Evolutionary conservation across 164 flowering plant genomes (phyloP).

Genomic region (grape (Vitis vinifera)): DNA sequence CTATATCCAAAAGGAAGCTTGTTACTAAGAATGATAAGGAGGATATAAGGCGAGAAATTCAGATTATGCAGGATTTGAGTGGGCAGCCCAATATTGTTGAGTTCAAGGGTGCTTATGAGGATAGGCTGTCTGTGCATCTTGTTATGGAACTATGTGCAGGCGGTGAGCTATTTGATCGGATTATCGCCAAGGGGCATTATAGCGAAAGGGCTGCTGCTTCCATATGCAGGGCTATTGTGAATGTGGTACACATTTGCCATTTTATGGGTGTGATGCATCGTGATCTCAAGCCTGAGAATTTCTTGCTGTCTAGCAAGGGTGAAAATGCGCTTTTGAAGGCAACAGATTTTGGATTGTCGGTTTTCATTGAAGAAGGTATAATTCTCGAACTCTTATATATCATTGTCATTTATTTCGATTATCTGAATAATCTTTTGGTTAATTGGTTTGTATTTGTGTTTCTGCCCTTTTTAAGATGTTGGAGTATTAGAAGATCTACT

Average conservation of each 20-base stretch:
- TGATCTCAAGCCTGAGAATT: slow-evolving; percentile 95
- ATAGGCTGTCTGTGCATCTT: slow-evolving; percentile 70
- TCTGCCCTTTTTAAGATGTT: no score
- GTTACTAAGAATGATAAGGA: slow-evolving; percentile 70
- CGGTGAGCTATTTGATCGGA: slow-evolving; percentile 91
- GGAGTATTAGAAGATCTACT: no score
- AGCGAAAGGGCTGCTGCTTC: slow-evolving; percentile 85
- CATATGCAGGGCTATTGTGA: slow-evolving; percentile 70
- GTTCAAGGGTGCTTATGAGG: slow-evolving; percentile 96
- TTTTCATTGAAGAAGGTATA: slow-evolving; percentile 89
- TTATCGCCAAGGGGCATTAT: slow-evolving; percentile 87
- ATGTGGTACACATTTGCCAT: slow-evolving; percentile 85
- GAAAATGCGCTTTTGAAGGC: slow-evolving; percentile 77
- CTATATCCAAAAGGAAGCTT: slow-evolving; percentile 82
- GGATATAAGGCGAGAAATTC: slow-evolving; percentile 89
- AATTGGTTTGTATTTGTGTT: no score
- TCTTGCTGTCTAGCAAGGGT: slow-evolving; percentile 76
- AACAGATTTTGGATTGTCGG: slow-evolving; percentile 93
- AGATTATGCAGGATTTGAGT: slow-evolving; percentile 90
- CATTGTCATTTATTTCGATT: neutral
- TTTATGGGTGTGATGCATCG: slow-evolving; percentile 99
- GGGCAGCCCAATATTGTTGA: slow-evolving; percentile 90
- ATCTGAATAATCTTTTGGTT: no score
- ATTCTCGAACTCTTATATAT: neutral
- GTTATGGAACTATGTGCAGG: slow-evolving; percentile 96